A percentile compares a stretch with the other conserved stretches of the same genome.
These are phyloP conservation scores for Moesziomyces parantarcticus DNA, from an alignment of 1,284 basidiomycete species.

Conservation along the genomic window DNA sequence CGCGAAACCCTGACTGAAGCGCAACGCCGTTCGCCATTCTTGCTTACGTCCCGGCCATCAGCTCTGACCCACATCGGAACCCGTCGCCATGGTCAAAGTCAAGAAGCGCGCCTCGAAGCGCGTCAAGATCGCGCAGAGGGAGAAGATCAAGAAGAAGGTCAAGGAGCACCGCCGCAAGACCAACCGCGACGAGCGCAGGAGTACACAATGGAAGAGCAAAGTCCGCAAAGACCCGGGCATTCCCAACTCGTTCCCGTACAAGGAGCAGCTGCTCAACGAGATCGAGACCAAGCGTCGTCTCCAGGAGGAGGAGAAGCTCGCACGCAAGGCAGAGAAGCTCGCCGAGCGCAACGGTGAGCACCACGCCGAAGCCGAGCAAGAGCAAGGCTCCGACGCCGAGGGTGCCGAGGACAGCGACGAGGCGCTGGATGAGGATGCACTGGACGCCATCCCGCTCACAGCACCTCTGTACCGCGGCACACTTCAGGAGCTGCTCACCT, in stretches of 20 bases:
- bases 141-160: conserved; percentile 65
- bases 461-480: conserved; percentile 43
- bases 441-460: conserved; percentile 38
- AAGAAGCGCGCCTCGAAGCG: conserved; percentile 64
- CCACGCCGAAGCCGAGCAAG: conserved; percentile 11
- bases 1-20: background rate
- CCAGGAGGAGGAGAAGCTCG: conserved; percentile 48
- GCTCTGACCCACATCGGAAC: background rate
- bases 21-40: background rate
- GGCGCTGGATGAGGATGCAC: conserved; percentile 31
- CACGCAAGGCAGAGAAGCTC: conserved; percentile 39
- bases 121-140: conserved; percentile 59
- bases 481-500: conserved; percentile 37
- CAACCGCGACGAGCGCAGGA: conserved; percentile 80
- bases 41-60: background rate
- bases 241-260: conserved; percentile 96
- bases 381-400: conserved; percentile 21
- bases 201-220: conserved; percentile 78
- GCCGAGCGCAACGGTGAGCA: conserved; percentile 30
- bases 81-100: conserved; percentile 51
- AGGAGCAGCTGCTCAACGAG: conserved; percentile 94
- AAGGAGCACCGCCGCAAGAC: conserved; percentile 65
- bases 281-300: conserved; percentile 60
- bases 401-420: conserved; percentile 38
- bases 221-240: conserved; percentile 90